Evolutionary conservation across 2,329 filamentous ascomycete genomes (phyloP).

Genomic region (Fusarium buharicum): DNA sequence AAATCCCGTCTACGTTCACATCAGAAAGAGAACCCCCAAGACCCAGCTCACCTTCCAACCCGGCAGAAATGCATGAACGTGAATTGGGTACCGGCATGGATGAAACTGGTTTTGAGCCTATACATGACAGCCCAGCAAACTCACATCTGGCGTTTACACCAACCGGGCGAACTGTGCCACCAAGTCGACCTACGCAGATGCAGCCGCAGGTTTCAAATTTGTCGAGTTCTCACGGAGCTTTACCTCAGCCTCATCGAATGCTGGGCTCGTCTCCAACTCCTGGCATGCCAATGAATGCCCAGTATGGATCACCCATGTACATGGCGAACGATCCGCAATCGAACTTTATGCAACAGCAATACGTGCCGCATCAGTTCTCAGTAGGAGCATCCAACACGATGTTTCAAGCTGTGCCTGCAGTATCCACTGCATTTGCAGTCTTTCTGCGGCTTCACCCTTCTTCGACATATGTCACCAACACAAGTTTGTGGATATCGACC

Average conservation of each 20-base stretch:
- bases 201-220: slow-evolving; percentile 37
- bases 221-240: slow-evolving; percentile 24
- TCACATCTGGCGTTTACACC: slow-evolving; percentile 43
- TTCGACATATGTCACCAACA: slow-evolving; percentile 64
- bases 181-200: slow-evolving; percentile 39
- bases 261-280: slow-evolving; percentile 41
- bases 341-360: slow-evolving; percentile 50
- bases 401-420: slow-evolving; percentile 39
- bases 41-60: slow-evolving; percentile 32
- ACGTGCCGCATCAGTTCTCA: slow-evolving; percentile 47
- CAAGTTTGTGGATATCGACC: slow-evolving; percentile 73
- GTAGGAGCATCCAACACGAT: slow-evolving; percentile 38
- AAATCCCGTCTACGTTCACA: background rate
- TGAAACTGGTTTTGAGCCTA: slow-evolving; percentile 38
- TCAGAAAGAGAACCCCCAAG: slow-evolving; percentile 8
- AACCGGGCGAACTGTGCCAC: slow-evolving; percentile 25
- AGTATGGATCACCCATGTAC: slow-evolving; percentile 54
- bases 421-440: slow-evolving; percentile 60
- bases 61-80: slow-evolving; percentile 25
- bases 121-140: slow-evolving; percentile 39
- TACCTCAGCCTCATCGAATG: slow-evolving; percentile 41
- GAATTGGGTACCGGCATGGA: slow-evolving; percentile 38
- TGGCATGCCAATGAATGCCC: slow-evolving; percentile 48
- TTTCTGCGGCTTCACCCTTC: slow-evolving; percentile 76
- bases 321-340: slow-evolving; percentile 53